These are phyloP conservation scores for Lunasporangiospora selenospora DNA, from an alignment of 192 early-diverging fungal genomes.

Conservation along the genomic window DNA sequence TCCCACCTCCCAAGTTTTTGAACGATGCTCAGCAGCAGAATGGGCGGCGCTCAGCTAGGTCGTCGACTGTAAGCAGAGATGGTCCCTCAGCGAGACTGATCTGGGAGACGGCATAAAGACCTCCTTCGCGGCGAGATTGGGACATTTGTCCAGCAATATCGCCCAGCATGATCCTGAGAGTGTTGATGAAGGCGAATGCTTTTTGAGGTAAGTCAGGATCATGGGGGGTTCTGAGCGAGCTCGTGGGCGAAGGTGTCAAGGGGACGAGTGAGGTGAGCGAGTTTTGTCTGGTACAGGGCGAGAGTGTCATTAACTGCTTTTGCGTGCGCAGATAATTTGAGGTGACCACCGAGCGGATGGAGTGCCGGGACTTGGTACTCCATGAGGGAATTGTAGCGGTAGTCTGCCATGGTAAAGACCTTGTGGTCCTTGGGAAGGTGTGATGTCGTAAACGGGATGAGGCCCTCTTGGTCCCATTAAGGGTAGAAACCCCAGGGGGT, in stretches of 20 bases:
- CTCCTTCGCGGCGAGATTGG: slow-evolving; percentile 6
- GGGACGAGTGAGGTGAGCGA: slow-evolving; percentile 10
- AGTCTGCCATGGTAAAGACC: slow-evolving; percentile 4
- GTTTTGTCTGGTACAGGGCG: slow-evolving; percentile 2
- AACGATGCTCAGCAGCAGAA: no score
- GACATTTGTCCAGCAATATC: slow-evolving; percentile 5
- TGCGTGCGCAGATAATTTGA: slow-evolving; percentile 2
- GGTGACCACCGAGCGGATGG: slow-evolving; percentile 2
- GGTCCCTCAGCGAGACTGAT: slow-evolving; percentile 1
- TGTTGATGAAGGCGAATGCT: slow-evolving; percentile 1
- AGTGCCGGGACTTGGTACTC: background rate
- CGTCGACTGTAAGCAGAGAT: background rate
- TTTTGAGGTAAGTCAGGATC: background rate
- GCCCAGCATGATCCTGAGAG: slow-evolving; percentile 1
- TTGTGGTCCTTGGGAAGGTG: slow-evolving; percentile 1
- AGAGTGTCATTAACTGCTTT: slow-evolving; percentile 9
- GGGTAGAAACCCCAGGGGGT: no score
- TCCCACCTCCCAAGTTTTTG: no score
- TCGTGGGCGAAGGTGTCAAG: slow-evolving; percentile 8
- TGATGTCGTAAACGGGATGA: no score
- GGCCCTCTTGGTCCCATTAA: no score
- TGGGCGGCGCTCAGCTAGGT: slow-evolving; percentile 1
- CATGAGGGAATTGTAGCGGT: slow-evolving; percentile 2
- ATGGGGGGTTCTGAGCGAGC: background rate
- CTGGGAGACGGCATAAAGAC: slow-evolving; percentile 2